A percentile compares a stretch with the other conserved stretches of the same genome.
Evolutionary conservation across 306 rosid species (phyloP).

Genomic region (Castanospermum australe): DNA sequence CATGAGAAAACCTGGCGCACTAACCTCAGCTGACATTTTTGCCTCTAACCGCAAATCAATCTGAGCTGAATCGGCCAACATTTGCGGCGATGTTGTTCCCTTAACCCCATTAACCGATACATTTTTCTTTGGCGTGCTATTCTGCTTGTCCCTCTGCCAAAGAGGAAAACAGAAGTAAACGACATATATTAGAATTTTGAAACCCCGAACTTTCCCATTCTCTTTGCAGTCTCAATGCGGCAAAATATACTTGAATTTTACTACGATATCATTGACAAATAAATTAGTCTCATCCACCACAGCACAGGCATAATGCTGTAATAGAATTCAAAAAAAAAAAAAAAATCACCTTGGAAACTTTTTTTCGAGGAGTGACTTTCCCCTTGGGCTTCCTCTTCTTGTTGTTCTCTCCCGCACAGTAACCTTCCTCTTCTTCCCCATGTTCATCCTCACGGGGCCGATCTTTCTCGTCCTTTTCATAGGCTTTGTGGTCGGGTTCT

Average conservation of each 20-base stretch:
- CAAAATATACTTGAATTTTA: not conserved
- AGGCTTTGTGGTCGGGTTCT: conserved; percentile 27
- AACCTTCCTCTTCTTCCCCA: conserved; percentile 35
- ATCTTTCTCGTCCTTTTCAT: conserved; percentile 26
- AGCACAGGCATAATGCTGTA: not conserved
- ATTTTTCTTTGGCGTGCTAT: conserved; percentile 58
- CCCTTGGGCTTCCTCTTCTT: conserved; percentile 42
- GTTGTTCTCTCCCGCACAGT: conserved; percentile 33
- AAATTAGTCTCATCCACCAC: conserved; percentile 2
- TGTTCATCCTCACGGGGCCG: not conserved
- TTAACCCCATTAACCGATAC: conserved; percentile 8
- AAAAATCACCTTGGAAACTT: conserved; percentile 40
- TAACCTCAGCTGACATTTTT: conserved; percentile 69
- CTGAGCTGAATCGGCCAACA: not conserved
- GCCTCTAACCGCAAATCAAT: conserved; percentile 68
- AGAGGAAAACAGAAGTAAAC: not conserved
- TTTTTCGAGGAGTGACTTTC: conserved; percentile 44
- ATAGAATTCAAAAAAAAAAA: not conserved
- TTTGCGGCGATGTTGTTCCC: conserved; percentile 3
- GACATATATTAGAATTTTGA: not conserved
- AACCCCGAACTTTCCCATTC: not conserved
- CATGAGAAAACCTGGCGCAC: conserved; percentile 13
- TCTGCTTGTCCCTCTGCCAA: conserved; percentile 38
- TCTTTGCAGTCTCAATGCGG: not conserved
- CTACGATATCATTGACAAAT: not conserved